Percentiles rank a stretch among this genome's conserved stretches.
phyloP scores from a whole-genome alignment of 805 yeast species.

The Cyberlindnera galapagoensis region DNA sequence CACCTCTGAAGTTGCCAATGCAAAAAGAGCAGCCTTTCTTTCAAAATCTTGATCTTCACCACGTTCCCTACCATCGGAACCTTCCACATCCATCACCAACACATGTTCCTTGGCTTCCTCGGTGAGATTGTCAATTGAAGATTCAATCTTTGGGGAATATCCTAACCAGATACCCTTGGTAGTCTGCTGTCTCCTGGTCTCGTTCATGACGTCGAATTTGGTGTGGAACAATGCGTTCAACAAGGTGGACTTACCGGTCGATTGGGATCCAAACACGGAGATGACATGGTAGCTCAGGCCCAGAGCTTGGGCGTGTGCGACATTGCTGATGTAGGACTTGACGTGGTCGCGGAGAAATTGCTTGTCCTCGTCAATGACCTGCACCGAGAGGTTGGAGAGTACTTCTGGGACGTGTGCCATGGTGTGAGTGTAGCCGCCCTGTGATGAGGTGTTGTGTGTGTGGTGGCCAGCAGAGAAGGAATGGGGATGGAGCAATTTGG shows the following conservation, averaged over 20 bases:
- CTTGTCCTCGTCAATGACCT: conserved; percentile 48
- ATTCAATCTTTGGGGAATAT: conserved; percentile 38
- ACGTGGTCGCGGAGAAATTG: conserved; percentile 16
- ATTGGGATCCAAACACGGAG: conserved; percentile 95
- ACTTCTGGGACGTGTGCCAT: too few species aligned
- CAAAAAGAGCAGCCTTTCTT: conserved; percentile 92
- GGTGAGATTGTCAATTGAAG: conserved; percentile 10
- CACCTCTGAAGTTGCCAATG: conserved; percentile 85
- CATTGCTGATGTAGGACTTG: conserved; percentile 26
- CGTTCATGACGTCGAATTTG: conserved; percentile 90
- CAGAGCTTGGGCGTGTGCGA: conserved; percentile 33
- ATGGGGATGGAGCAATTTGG: too few species aligned
- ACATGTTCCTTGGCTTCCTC: conserved; percentile 32
- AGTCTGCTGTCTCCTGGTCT: conserved; percentile 78
- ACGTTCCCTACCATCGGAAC: conserved; percentile 95
- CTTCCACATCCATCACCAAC: conserved; percentile 95
- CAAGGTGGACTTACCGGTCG: conserved; percentile 93
- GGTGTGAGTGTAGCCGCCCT: conserved; percentile 1
- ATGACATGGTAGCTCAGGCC: conserved; percentile 83
- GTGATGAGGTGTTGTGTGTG: too few species aligned
- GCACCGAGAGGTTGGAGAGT: too few species aligned
- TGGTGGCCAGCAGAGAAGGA: too few species aligned
- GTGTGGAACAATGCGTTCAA: conserved; percentile 84
- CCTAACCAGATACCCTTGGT: conserved; percentile 81
- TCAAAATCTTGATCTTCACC: conserved; percentile 99